A percentile compares a stretch with the other conserved stretches of the same genome.
Evolutionary conservation across 495 filamentous ascomycete genomes (phyloP).

Genomic region (Aspergillus funiculosus): DNA sequence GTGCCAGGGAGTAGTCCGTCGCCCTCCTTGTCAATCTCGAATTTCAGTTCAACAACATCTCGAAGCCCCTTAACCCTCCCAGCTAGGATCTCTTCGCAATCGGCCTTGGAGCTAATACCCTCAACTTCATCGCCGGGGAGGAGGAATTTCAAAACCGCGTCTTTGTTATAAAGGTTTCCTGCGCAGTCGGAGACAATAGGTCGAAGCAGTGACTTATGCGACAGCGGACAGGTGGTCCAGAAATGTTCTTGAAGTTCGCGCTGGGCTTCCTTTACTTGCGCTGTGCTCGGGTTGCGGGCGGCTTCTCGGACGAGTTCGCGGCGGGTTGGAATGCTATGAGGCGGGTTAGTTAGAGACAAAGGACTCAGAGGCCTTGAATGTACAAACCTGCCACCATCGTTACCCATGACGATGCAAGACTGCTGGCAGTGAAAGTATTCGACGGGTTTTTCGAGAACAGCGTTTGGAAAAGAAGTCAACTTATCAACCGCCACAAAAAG

Average conservation of each 20-base stretch:
- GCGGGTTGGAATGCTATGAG: conserved; percentile 74
- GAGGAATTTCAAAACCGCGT: conserved; percentile 76
- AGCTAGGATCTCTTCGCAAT: conserved; percentile 61
- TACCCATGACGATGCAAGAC: conserved; percentile 65
- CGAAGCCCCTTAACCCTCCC: conserved; percentile 73
- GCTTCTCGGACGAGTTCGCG: conserved; percentile 92
- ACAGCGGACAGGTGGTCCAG: conserved; percentile 84
- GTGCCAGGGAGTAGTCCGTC: conserved; percentile 29
- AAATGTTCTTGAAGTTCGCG: conserved; percentile 75
- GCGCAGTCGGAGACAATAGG: conserved; percentile 80
- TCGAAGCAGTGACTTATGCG: conserved; percentile 61
- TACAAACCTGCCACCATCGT: conserved; percentile 75
- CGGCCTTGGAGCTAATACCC: conserved; percentile 46
- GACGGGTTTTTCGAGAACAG: no score
- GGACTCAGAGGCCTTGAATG: neutral
- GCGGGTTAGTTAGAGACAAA: neutral
- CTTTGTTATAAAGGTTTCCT: conserved; percentile 92
- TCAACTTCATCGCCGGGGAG: conserved; percentile 56
- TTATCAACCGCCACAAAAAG: no score
- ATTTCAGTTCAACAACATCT: conserved; percentile 86
- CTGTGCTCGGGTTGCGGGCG: conserved; percentile 71
- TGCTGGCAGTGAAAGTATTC: neutral
- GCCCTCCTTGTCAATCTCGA: conserved; percentile 52
- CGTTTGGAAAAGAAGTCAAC: no score
- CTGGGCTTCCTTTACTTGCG: conserved; percentile 82